Evolutionary conservation across 1,139 yeast species (phyloP).

Genomic region (Blastobotrys proliferans): DNA sequence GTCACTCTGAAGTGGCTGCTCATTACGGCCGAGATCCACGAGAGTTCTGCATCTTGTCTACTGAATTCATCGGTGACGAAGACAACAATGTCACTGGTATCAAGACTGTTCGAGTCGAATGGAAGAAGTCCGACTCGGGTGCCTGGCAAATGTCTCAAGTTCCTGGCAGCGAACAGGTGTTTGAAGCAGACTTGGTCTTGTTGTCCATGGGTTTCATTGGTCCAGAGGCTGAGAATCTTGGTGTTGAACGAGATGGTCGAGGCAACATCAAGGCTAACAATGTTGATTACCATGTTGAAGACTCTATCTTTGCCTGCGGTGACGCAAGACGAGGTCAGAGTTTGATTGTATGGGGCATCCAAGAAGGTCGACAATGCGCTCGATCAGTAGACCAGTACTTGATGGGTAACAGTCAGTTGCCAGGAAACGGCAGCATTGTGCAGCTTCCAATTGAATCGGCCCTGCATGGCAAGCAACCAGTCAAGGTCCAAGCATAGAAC

Average conservation of each 20-base stretch:
- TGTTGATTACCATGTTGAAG: constrained; percentile 61
- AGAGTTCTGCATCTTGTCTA: constrained; percentile 90
- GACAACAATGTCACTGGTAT: constrained; percentile 90
- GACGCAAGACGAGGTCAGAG: constrained; percentile 99
- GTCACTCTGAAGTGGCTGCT: constrained; percentile 90
- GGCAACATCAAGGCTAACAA: constrained; percentile 63
- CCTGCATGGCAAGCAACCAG: background rate
- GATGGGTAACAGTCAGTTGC: constrained; percentile 76
- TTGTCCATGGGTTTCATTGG: constrained; percentile 98
- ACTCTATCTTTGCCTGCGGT: constrained; percentile 88
- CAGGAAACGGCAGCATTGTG: constrained; percentile 91
- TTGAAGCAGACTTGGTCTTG: constrained; percentile 91
- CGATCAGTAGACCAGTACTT: constrained; percentile 81
- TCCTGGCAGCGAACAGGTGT: constrained; percentile 89
- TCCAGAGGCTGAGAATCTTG: constrained; percentile 81
- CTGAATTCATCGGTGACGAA: constrained; percentile 92
- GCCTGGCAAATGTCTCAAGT: constrained; percentile 99
- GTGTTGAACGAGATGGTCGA: constrained; percentile 70
- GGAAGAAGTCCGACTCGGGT: constrained; percentile 93
- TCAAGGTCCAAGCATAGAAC: background rate
- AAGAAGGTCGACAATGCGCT: constrained; percentile 98
- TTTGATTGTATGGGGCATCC: constrained; percentile 98
- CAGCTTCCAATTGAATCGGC: constrained; percentile 47
- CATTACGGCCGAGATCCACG: constrained; percentile 98
- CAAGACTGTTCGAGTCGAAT: constrained; percentile 93